A percentile compares a stretch with the other conserved stretches of the same genome.
phyloP scores from a whole-genome alignment of 2,329 filamentous ascomycete genomes.

The Fusarium metavorans region DNA sequence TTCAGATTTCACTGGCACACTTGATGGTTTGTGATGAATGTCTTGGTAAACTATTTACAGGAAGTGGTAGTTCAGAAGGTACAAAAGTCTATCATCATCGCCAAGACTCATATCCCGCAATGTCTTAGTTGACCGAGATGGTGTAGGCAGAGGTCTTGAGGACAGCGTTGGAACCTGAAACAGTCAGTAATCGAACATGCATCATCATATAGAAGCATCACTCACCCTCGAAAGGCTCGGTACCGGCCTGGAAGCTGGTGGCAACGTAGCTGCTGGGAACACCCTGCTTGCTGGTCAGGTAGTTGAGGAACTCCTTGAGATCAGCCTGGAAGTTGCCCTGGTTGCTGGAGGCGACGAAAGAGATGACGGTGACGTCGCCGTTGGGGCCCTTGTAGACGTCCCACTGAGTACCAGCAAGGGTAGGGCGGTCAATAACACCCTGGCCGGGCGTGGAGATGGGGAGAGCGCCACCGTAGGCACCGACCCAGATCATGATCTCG shows the following conservation, averaged over 20 bases:
- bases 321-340: conserved; percentile 68
- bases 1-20: background rate
- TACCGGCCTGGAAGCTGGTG: conserved; percentile 54
- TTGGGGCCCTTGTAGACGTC: conserved; percentile 72
- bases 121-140: conserved; percentile 27
- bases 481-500: conserved; percentile 76
- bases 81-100: background rate
- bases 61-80: background rate
- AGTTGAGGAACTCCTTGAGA: conserved; percentile 67
- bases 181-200: background rate
- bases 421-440: conserved; percentile 54
- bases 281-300: conserved; percentile 63
- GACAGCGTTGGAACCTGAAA: conserved; percentile 34
- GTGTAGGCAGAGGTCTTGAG: conserved; percentile 31
- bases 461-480: conserved; percentile 67
- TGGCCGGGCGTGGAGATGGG: conserved; percentile 57
- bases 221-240: conserved; percentile 66
- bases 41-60: background rate
- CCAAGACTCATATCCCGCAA: background rate
- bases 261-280: conserved; percentile 37
- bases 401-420: conserved; percentile 66
- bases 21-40: background rate
- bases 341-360: conserved; percentile 58
- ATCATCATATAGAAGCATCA: accelerated
- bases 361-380: conserved; percentile 69